A percentile compares a stretch with the other conserved stretches of the same genome.
phyloP scores from a whole-genome alignment of 805 yeast species.

The Zygosaccharomyces bisporus region DNA sequence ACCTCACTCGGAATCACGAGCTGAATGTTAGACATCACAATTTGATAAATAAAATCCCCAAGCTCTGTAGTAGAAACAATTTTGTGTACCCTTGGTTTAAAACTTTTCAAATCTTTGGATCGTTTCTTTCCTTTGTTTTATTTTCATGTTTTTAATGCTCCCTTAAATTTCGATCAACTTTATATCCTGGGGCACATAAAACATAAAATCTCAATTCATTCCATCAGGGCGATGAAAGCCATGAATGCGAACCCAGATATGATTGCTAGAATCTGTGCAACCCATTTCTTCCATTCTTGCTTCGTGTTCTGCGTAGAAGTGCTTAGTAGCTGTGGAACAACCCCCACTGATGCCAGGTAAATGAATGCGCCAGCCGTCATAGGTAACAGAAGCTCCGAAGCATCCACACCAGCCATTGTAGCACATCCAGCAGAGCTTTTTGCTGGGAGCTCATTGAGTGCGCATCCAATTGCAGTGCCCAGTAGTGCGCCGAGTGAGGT shows the following conservation, averaged over 20 bases:
- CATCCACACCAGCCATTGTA: not conserved
- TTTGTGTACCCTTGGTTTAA: conserved; percentile 1
- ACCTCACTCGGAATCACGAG: conserved; percentile 18
- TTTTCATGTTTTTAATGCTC: conserved; percentile 4
- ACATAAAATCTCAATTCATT: conserved; percentile 2
- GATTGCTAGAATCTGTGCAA: conserved; percentile 48
- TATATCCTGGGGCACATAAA: not conserved
- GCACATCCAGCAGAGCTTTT: conserved; percentile 23
- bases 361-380: conserved; percentile 75
- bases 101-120: not conserved
- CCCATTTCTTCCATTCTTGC: conserved; percentile 40
- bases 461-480: conserved; percentile 65
- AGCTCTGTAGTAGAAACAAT: not conserved
- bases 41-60: not conserved
- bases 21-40: conserved; percentile 12
- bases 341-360: conserved; percentile 69
- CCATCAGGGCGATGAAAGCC: conserved; percentile 37
- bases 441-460: conserved; percentile 45
- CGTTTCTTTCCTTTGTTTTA: conserved; percentile 6
- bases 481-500: conserved; percentile 62
- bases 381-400: conserved; percentile 49
- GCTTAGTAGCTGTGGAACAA: conserved; percentile 67
- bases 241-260: conserved; percentile 55
- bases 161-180: conserved; percentile 1
- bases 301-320: conserved; percentile 34